These are phyloP conservation scores for Rutstroemia sp. DNA, from an alignment of 2,329 filamentous ascomycete genomes.

Conservation along the genomic window DNA sequence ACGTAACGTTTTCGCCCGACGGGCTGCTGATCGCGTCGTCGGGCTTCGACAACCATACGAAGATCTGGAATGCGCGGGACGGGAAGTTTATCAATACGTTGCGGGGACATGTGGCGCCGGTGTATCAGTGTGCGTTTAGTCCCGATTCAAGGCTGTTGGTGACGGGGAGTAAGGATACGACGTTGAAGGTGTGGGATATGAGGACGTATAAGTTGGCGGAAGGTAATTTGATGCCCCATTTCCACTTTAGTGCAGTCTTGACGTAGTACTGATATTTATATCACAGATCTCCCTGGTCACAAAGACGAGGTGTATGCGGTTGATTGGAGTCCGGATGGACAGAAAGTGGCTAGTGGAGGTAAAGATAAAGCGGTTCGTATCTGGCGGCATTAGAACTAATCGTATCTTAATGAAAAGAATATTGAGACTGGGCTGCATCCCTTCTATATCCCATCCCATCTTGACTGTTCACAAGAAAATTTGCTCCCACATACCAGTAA, in stretches of 20 bases:
- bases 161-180: constrained; percentile 80
- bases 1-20: constrained; percentile 90
- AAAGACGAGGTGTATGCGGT: constrained; percentile 90
- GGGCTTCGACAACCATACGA: constrained; percentile 91
- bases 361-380: constrained; percentile 76
- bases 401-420: neutral
- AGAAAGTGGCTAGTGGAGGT: constrained; percentile 82
- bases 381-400: constrained; percentile 49
- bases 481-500: too few relatives aligned
- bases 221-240: constrained; percentile 19
- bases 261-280: constrained; percentile 6
- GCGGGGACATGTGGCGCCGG: constrained; percentile 80
- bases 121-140: constrained; percentile 89
- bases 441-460: neutral
- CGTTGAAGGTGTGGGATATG: constrained; percentile 92
- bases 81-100: constrained; percentile 80
- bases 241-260: neutral
- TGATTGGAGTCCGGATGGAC: constrained; percentile 90
- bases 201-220: constrained; percentile 69
- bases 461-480: neutral
- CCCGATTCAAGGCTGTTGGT: constrained; percentile 86
- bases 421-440: neutral
- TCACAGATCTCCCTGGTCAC: constrained; percentile 76
- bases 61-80: constrained; percentile 75
- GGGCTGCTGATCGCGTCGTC: constrained; percentile 80